Evolutionary conservation across 768 basidiomycete genomes (phyloP).

Genomic region (Suillus luteus): DNA sequence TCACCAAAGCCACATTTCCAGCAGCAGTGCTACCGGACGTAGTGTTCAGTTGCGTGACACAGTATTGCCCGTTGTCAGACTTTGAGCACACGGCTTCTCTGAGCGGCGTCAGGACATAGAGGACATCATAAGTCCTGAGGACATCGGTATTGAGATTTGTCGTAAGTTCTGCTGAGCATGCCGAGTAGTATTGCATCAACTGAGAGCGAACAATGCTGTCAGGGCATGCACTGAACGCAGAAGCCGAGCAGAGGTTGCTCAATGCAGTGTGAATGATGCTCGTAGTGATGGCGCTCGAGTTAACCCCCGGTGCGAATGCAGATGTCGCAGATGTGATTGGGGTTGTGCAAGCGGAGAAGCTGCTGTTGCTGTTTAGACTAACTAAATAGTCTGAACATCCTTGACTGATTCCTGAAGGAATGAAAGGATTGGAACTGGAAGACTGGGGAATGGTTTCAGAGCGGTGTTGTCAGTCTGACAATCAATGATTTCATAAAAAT

Average conservation of each 20-base stretch:
- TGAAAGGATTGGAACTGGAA: constrained; percentile 47
- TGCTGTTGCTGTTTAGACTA: constrained; percentile 60
- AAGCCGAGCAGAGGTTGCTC: constrained; percentile 52
- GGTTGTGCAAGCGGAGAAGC: constrained; percentile 60
- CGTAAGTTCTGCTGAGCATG: constrained; percentile 74
- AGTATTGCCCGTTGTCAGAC: constrained; percentile 70
- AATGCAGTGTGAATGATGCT: constrained; percentile 54
- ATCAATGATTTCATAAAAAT: neutral
- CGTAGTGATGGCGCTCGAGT: constrained; percentile 40
- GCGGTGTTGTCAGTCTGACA: neutral
- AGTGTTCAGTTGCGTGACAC: constrained; percentile 52
- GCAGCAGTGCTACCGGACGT: constrained; percentile 26
- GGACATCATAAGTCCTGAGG: constrained; percentile 69
- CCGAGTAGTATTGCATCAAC: constrained; percentile 68
- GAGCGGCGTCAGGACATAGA: constrained; percentile 74
- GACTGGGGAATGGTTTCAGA: constrained; percentile 9
- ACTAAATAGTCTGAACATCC: constrained; percentile 61
- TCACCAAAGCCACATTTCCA: constrained; percentile 21
- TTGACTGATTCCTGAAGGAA: constrained; percentile 66
- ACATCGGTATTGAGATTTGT: constrained; percentile 50
- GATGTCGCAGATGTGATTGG: constrained; percentile 62
- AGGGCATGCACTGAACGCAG: constrained; percentile 52
- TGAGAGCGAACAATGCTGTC: constrained; percentile 57
- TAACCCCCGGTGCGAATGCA: constrained; percentile 49
- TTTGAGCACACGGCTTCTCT: constrained; percentile 71